phyloP scores from a whole-genome alignment of 495 filamentous ascomycete species.

The Neurospora hispaniola region DNA sequence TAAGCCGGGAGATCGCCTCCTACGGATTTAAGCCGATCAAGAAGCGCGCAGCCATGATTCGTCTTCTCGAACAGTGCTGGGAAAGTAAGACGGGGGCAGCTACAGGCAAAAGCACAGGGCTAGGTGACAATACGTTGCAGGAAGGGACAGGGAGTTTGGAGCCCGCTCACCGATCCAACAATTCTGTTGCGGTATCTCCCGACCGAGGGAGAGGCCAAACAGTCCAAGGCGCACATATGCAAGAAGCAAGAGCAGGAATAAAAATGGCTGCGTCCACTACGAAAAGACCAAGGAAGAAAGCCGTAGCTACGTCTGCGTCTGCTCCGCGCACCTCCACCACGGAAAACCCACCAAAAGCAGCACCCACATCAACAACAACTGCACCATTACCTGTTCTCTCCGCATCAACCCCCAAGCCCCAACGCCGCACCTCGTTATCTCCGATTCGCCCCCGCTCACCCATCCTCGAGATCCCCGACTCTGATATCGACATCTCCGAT shows the following conservation, averaged over 20 bases:
- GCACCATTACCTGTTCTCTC: conserved; percentile 8
- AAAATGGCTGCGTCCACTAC: neutral
- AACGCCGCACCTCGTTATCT: neutral
- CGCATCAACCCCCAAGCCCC: conserved; percentile 11
- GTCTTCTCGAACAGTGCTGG: conserved; percentile 66
- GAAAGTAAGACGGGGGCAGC: conserved; percentile 26
- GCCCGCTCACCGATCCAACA: neutral
- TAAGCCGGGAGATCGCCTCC: conserved; percentile 49
- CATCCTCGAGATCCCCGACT: conserved; percentile 55
- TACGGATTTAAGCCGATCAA: conserved; percentile 72
- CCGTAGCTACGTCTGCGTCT: neutral
- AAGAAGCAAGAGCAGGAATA: neutral
- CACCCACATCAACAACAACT: neutral
- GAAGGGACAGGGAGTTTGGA: neutral
- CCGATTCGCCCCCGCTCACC: conserved; percentile 9
- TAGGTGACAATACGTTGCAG: neutral
- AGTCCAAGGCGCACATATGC: neutral
- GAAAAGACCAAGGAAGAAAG: conserved; percentile 14
- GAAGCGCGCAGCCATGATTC: conserved; percentile 59
- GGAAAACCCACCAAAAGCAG: neutral
- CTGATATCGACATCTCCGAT: conserved; percentile 47
- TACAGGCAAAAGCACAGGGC: neutral
- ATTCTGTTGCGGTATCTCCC: neutral
- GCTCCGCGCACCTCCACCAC: neutral
- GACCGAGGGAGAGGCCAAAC: neutral